These are phyloP conservation scores for Toxicodendron radicans DNA, from an alignment of 345 rosid species.

Conservation along the genomic window DNA sequence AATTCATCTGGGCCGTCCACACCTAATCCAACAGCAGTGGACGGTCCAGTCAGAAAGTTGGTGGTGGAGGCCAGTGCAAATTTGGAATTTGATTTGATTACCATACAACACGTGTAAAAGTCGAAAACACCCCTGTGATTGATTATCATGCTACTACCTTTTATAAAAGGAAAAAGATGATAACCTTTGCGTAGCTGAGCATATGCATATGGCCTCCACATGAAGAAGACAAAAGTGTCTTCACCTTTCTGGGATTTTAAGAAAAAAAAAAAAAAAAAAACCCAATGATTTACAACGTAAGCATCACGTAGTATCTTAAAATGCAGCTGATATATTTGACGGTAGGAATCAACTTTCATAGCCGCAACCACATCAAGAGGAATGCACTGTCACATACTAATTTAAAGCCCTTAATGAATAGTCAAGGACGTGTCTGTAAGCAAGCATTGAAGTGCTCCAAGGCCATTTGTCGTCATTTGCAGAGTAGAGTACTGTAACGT, in stretches of 20 bases:
- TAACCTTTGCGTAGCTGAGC: conserved; percentile 14
- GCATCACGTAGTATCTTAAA: not conserved
- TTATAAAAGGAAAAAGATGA: not conserved
- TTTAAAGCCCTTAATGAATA: not conserved
- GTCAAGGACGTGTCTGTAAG: conserved; percentile 12
- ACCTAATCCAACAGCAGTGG: not conserved
- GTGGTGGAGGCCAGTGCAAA: not conserved
- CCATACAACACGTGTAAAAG: not conserved
- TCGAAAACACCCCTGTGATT: not conserved
- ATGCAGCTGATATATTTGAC: not conserved
- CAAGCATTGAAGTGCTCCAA: conserved; percentile 9
- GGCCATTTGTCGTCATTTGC: conserved; percentile 28
- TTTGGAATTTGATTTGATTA: too few relatives aligned
- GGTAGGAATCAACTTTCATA: not conserved
- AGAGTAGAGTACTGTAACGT: conserved; percentile 21
- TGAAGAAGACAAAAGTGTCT: conserved; percentile 5
- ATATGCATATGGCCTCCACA: not conserved
- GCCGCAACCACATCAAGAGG: not conserved
- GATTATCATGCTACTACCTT: conserved; percentile 8
- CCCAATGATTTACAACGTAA: too few relatives aligned
- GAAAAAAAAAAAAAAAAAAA: too few relatives aligned
- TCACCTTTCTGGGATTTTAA: not conserved
- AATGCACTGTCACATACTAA: not conserved
- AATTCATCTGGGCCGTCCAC: conserved; percentile 16
- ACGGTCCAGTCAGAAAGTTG: not conserved